Base-by-base conservation (phyloP, 2,329 filamentous ascomycete species). In the Pleomassaria siparia region DNA sequence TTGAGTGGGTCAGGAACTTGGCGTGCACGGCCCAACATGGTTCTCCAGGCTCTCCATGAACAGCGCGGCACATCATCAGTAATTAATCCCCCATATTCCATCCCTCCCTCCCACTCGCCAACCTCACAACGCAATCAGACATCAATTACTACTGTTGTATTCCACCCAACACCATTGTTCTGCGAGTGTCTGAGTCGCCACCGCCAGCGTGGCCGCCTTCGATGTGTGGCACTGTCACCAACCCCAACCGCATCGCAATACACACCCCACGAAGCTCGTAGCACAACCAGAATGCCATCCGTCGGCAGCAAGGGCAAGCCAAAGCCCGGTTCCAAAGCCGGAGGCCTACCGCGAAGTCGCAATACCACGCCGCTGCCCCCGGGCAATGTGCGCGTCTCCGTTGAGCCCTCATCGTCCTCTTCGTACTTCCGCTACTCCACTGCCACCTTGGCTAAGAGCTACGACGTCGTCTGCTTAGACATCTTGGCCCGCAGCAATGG, bases 351-450 rank as follows among this genome's bases (percentile, higher is more conserved):
- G 13, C 79, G 83, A 52, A 91, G 87, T 66, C 85, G 88, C 64
- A 91, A 91, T 70, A 89, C 87, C 28, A 92, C 88, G 13, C 89
- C 88, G 28, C 80, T 82, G 62, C 79, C 82, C 26, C 72, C 76
- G 26, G 54, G 71, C 70, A 62, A 74, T 69, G 58, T 78, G 68
- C 64, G 79, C 74, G 62, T 78, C 59, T 69, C 76, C 57, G 54
- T 67, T 67, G 53, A 72, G 69, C 62, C 64, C 12, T 49, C 59
- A 22, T 55, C 68, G 15, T 51, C 62, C 12, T 68, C 85, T 18
- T 80, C 87, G 46, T 87, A 86, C 64, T 80, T 91, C 43, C 81
- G 86, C 48, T 81, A 88, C 18, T 56, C 71, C 13, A 71, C 75
- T 39, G 61, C 78, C 74, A 59, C 81, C 80, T 58, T 80, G 80